These are phyloP conservation scores for Prototheca wickerhamii DNA, from an alignment of 163 green algal genomes.

Conservation along the genomic window DNA sequence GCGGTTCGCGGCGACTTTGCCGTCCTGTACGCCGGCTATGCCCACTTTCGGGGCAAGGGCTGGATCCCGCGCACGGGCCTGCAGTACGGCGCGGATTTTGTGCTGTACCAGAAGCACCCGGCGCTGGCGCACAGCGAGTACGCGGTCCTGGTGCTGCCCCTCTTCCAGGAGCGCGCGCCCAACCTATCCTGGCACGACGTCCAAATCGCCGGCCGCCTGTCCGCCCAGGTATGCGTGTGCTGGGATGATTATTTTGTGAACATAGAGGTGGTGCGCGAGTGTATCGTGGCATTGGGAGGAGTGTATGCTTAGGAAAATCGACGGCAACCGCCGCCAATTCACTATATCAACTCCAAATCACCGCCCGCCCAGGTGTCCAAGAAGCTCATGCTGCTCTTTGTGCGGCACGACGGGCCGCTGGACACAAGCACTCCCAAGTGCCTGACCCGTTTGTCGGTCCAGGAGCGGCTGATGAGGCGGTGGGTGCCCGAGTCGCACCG, in stretches of 20 bases:
- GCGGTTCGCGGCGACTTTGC: constrained; percentile 24
- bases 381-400: constrained; percentile 35
- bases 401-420: constrained; percentile 11
- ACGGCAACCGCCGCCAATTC: not conserved
- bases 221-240: constrained; percentile 7
- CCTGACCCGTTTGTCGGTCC: constrained; percentile 13
- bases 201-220: constrained; percentile 30
- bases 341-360: not conserved
- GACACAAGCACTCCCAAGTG: constrained; percentile 11
- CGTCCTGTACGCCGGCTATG: constrained; percentile 32
- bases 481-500: constrained; percentile 30
- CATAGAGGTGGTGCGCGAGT: not conserved
- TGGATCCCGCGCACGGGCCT: constrained; percentile 51
- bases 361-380: constrained; percentile 30
- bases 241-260: not conserved
- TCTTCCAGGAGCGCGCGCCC: not conserved
- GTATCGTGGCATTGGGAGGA: not conserved
- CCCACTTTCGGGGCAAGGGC: constrained; percentile 48
- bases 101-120: constrained; percentile 52
- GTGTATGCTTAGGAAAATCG: not conserved
- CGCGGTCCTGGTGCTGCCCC: constrained; percentile 36
- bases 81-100: constrained; percentile 52
- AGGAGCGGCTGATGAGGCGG: constrained; percentile 26
- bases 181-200: constrained; percentile 31
- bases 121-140: constrained; percentile 38